phyloP scores from a whole-genome alignment of 179 eudicot genomes.

The Spergularia azorica region DNA sequence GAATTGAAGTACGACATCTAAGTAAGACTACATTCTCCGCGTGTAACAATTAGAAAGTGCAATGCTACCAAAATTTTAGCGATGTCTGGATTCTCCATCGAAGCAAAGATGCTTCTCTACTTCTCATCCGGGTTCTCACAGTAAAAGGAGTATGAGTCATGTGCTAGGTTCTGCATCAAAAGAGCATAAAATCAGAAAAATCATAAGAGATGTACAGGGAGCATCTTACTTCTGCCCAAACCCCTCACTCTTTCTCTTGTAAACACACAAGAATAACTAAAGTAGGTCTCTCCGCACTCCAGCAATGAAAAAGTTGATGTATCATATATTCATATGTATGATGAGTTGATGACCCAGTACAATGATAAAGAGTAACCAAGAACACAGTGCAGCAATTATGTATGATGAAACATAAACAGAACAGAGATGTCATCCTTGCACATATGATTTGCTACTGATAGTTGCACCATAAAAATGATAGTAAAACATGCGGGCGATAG shows the following conservation, averaged over 20 bases:
- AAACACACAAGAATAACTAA: not conserved
- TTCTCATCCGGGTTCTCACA: constrained; percentile 36
- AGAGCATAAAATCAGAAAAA: constrained; percentile 16
- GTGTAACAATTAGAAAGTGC: too few relatives aligned
- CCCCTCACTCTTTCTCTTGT: not conserved
- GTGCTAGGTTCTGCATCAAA: constrained; percentile 81
- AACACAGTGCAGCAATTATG: not conserved
- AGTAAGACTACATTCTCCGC: too few relatives aligned
- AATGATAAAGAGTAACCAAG: not conserved
- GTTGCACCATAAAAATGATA: not conserved
- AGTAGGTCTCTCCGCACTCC: not conserved
- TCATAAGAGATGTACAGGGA: not conserved
- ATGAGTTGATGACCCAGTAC: not conserved
- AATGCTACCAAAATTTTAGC: not conserved
- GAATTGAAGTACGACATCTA: too few relatives aligned
- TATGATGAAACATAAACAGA: not conserved
- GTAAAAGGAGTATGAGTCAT: constrained; percentile 73
- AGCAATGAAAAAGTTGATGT: not conserved
- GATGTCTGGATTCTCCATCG: not conserved
- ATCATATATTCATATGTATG: not conserved
- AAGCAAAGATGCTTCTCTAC: constrained; percentile 7
- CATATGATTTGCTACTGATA: not conserved
- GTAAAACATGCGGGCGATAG: not conserved
- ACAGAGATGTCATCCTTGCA: constrained; percentile 1
- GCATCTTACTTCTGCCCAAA: not conserved